Evolutionary conservation across 2,329 filamentous ascomycete species (phyloP).

Genomic region (Aschersonia sp.): DNA sequence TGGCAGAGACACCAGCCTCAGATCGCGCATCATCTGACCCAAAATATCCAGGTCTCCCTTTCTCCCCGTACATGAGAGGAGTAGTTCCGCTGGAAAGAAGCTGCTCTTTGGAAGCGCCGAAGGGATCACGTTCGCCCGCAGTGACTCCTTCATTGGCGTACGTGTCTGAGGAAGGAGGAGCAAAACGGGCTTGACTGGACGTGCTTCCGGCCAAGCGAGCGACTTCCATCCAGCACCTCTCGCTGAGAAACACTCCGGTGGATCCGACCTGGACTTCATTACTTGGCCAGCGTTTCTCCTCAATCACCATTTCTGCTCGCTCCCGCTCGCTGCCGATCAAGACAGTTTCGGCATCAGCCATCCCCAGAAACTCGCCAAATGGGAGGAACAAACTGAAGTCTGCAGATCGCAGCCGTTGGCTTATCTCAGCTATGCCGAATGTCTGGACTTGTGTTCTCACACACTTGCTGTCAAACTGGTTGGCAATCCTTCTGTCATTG

Average conservation of each 20-base stretch:
- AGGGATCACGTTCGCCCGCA: slow-evolving; percentile 44
- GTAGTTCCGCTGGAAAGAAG: slow-evolving; percentile 37
- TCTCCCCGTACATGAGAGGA: slow-evolving; percentile 57
- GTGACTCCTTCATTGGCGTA: slow-evolving; percentile 49
- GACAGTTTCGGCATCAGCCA: slow-evolving; percentile 70
- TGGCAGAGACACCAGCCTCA: slow-evolving; percentile 81
- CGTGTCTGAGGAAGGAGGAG: slow-evolving; percentile 39
- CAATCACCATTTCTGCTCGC: slow-evolving; percentile 79
- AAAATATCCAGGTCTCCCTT: slow-evolving; percentile 67
- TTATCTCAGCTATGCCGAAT: slow-evolving; percentile 93
- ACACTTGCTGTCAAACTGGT: slow-evolving; percentile 98
- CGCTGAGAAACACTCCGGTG: slow-evolving; percentile 90
- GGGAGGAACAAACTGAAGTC: slow-evolving; percentile 94
- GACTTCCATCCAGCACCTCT: slow-evolving; percentile 88
- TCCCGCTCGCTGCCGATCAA: slow-evolving; percentile 87
- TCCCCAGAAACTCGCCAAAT: slow-evolving; percentile 85
- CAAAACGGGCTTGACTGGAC: slow-evolving; percentile 28
- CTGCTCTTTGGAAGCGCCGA: slow-evolving; percentile 48
- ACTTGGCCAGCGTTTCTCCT: slow-evolving; percentile 80
- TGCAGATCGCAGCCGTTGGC: slow-evolving; percentile 77
- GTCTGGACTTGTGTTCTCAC: slow-evolving; percentile 90
- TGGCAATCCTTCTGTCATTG: slow-evolving; percentile 91
- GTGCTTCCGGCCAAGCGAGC: slow-evolving; percentile 55
- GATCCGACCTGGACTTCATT: slow-evolving; percentile 86
- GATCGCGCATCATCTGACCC: slow-evolving; percentile 73